Conservation (phyloP, 371 early-diverging fungal genomes). For the Mortierella sp. region DNA sequence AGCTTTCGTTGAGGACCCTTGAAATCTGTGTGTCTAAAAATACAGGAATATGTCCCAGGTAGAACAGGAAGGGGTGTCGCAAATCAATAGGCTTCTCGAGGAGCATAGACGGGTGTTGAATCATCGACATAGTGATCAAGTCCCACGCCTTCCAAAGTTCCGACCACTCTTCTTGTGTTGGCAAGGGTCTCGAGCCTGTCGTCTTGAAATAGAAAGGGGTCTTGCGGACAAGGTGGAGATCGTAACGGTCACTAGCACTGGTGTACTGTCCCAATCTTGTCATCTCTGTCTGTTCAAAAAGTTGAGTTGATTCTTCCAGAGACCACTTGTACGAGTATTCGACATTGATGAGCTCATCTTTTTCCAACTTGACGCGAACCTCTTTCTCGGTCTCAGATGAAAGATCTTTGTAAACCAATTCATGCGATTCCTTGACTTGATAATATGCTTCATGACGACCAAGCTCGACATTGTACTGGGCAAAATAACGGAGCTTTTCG, state of each 20-base stretch:
- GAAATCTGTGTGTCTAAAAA: conserved; percentile 90
- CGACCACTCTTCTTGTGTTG: conserved; percentile 72
- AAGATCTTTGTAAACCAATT: conserved; percentile 58
- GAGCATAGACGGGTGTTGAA: conserved; percentile 66
- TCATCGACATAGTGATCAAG: conserved; percentile 70
- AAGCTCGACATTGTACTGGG: conserved; percentile 75
- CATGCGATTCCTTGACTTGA: conserved; percentile 65
- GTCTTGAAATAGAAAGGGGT: conserved; percentile 72
- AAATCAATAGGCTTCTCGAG: conserved; percentile 83
- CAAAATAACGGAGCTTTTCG: conserved; percentile 75
- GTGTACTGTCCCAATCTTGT: conserved; percentile 71
- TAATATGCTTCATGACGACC: conserved; percentile 91
- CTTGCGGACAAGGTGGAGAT: conserved; percentile 80
- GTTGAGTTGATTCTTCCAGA: conserved; percentile 64
- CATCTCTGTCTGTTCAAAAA: conserved; percentile 70
- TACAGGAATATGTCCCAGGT: conserved; percentile 90
- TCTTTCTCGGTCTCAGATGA: conserved; percentile 21
- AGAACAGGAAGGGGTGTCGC: conserved; percentile 92
- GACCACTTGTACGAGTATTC: conserved; percentile 92
- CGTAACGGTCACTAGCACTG: conserved; percentile 73
- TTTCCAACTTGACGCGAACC: conserved; percentile 60
- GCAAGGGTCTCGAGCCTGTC: conserved; percentile 30
- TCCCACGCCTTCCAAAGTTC: conserved; percentile 90
- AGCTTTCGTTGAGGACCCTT: conserved; percentile 64
- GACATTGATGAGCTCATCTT: conserved; percentile 88